Evolutionary conservation across 495 filamentous ascomycete genomes (phyloP).

Genomic region (Articulospora tetracladia): DNA sequence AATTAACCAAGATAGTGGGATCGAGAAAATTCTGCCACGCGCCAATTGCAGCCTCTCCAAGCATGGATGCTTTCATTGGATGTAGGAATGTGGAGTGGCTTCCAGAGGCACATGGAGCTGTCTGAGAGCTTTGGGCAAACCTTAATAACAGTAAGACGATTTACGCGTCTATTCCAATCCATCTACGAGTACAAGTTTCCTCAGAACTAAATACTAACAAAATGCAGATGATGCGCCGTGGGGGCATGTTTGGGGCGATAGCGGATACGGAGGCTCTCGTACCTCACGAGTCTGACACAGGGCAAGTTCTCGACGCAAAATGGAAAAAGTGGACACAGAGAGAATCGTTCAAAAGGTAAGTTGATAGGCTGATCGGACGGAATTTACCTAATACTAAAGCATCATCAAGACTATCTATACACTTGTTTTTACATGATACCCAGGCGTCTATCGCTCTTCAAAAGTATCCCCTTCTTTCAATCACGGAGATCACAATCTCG

Average conservation of each 20-base stretch:
- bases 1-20: too few relatives aligned
- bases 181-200: not conserved
- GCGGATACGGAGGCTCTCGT: not conserved
- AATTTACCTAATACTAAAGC: not conserved
- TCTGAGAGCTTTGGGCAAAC: slow-evolving; percentile 1
- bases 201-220: not conserved
- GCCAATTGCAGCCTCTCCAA: not conserved
- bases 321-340: not conserved
- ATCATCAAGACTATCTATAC: not conserved
- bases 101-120: slow-evolving; percentile 1
- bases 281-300: not conserved
- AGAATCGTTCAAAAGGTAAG: not conserved
- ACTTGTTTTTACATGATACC: not conserved
- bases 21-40: not conserved
- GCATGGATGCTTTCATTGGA: slow-evolving; percentile 1
- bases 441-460: not conserved
- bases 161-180: not conserved
- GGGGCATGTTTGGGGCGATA: not conserved
- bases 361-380: too few relatives aligned
- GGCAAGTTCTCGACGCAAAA: not conserved
- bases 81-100: not conserved
- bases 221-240: not conserved
- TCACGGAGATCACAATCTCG: not conserved
- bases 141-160: not conserved
- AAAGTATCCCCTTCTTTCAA: not conserved